Percentiles rank a stretch among this genome's conserved stretches.
These are phyloP conservation scores for Arabidopsis arenosa DNA, from an alignment of 345 rosid genomes.

Conservation along the genomic window DNA sequence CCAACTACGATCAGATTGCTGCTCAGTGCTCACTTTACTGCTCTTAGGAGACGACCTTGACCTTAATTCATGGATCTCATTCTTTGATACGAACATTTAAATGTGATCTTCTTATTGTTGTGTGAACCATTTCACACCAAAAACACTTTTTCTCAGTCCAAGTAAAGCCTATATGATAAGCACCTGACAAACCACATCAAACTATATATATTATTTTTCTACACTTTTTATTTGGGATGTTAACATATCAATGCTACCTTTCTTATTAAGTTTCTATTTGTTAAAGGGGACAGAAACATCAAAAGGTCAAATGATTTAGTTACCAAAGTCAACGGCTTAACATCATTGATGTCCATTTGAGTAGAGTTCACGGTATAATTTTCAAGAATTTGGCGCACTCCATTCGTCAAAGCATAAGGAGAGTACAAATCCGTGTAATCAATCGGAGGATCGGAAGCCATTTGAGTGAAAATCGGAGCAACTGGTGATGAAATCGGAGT, in stretches of 20 bases:
- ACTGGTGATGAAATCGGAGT: too few species aligned
- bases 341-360: background rate
- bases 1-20: too few species aligned
- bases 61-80: too few species aligned
- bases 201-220: background rate
- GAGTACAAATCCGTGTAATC: too few species aligned
- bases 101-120: background rate
- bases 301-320: slow-evolving; percentile 7
- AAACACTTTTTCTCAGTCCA: background rate
- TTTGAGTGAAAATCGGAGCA: too few species aligned
- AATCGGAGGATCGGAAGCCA: too few species aligned
- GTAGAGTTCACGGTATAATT: background rate
- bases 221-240: slow-evolving; percentile 1
- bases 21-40: too few species aligned
- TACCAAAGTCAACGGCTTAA: slow-evolving; percentile 7
- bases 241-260: background rate
- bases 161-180: background rate
- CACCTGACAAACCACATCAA: background rate
- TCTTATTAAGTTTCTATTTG: background rate
- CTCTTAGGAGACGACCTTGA: too few species aligned
- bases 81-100: too few species aligned
- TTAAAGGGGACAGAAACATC: background rate
- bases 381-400: background rate
- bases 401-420: too few species aligned
- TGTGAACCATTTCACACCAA: background rate